A percentile compares a stretch with the other conserved stretches of the same genome.
Conservation (phyloP, 805 yeast genomes). For the Hanseniaspora meyeri region DNA sequence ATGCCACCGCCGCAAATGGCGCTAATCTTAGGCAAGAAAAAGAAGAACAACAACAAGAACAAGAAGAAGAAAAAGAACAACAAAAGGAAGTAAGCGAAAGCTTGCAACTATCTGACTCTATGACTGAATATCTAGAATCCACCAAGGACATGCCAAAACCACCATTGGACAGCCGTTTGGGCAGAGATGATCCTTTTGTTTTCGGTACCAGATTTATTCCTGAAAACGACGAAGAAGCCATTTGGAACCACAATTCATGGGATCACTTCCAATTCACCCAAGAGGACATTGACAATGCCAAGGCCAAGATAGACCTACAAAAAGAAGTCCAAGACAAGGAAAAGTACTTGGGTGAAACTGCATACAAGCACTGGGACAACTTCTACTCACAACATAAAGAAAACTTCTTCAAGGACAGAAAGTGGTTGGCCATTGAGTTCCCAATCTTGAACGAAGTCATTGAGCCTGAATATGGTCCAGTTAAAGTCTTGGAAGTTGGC, state of each 20-base stretch:
- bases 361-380: conserved; percentile 90
- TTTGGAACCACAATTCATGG: conserved; percentile 85
- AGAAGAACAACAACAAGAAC: conserved; percentile 24
- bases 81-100: not conserved
- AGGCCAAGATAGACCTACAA: conserved; percentile 61
- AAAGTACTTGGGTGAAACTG: conserved; percentile 59
- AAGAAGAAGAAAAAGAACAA: conserved; percentile 23
- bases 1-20: not conserved
- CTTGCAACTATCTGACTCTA: not conserved
- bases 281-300: conserved; percentile 67
- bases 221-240: conserved; percentile 52
- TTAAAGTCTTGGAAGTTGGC: conserved; percentile 77
- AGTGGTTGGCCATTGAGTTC: conserved; percentile 91
- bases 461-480: conserved; percentile 54
- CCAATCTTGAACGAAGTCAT: conserved; percentile 75
- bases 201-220: conserved; percentile 73
- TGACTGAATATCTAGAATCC: not conserved
- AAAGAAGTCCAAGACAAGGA: conserved; percentile 85
- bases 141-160: conserved; percentile 11
- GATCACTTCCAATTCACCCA: conserved; percentile 98
- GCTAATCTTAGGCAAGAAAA: conserved; percentile 15
- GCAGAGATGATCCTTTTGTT: conserved; percentile 79
- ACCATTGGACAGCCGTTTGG: conserved; percentile 37
- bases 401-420: conserved; percentile 91
- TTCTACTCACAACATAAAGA: conserved; percentile 84